Evolutionary conservation across 2,329 filamentous ascomycete genomes (phyloP).

Genomic region (Fusarium equiseti): DNA sequence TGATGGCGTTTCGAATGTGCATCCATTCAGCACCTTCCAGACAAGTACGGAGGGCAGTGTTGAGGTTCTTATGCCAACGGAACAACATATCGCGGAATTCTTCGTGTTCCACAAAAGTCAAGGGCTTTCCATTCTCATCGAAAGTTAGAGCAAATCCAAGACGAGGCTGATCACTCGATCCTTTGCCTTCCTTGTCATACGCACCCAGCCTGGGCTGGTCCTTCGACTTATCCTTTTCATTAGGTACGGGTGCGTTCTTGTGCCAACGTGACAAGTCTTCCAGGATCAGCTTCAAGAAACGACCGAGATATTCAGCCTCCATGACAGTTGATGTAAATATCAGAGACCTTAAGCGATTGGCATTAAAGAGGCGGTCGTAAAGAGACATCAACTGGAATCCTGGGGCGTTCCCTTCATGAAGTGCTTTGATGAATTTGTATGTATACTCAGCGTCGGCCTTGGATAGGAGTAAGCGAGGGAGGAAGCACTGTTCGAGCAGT

Average conservation of each 20-base stretch:
- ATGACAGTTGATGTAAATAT: constrained; percentile 92
- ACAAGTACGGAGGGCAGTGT: constrained; percentile 83
- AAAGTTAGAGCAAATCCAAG: constrained; percentile 84
- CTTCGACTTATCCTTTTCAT: constrained; percentile 53
- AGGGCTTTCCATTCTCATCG: constrained; percentile 74
- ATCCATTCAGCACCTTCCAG: constrained; percentile 90
- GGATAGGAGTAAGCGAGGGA: constrained; percentile 88
- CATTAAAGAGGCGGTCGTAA: constrained; percentile 85
- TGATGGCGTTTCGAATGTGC: constrained; percentile 97
- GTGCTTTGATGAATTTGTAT: constrained; percentile 85
- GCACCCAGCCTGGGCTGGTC: constrained; percentile 72
- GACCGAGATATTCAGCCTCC: constrained; percentile 92
- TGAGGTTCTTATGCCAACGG: constrained; percentile 90
- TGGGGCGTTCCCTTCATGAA: constrained; percentile 86
- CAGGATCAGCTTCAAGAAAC: constrained; percentile 86
- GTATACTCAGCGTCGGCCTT: constrained; percentile 89
- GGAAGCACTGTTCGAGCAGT: constrained; percentile 88
- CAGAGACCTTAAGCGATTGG: constrained; percentile 82
- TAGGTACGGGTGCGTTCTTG: constrained; percentile 71
- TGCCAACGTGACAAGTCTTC: constrained; percentile 89
- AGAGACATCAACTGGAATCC: constrained; percentile 89
- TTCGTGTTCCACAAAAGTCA: constrained; percentile 82
- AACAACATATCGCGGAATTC: constrained; percentile 87
- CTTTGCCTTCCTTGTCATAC: constrained; percentile 83
- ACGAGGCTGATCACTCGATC: constrained; percentile 64